Conservation (phyloP, 2,329 filamentous ascomycete genomes). For the Penicillium brevicompactum region DNA sequence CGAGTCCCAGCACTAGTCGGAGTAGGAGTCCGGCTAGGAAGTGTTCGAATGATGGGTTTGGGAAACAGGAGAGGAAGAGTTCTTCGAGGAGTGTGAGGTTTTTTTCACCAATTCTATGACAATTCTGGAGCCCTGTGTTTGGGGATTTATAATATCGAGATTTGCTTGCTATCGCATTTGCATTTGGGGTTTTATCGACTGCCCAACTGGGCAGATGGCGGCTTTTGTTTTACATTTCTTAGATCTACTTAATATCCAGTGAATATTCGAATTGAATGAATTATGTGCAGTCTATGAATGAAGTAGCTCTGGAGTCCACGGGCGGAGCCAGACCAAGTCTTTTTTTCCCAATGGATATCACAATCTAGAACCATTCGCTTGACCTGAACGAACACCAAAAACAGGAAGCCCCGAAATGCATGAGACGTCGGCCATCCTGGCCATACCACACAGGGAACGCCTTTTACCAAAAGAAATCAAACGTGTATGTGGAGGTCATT, state of each 20-base stretch:
- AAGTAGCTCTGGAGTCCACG: background rate
- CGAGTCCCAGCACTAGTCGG: background rate
- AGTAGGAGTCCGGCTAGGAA: background rate
- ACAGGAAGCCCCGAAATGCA: conserved; percentile 6
- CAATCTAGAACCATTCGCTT: conserved; percentile 4
- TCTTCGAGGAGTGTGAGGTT: background rate
- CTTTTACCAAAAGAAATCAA: conserved; percentile 10
- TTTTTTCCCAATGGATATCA: background rate
- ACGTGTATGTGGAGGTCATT: conserved; percentile 7
- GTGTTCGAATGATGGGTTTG: conserved; percentile 3
- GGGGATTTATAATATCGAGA: too few relatives aligned
- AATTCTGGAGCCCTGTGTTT: background rate
- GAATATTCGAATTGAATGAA: background rate
- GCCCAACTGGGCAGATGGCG: background rate
- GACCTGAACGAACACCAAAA: background rate
- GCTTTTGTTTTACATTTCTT: background rate
- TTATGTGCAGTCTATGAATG: background rate
- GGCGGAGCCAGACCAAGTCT: background rate
- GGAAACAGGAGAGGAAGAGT: background rate
- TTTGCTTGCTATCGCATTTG: background rate
- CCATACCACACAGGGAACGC: conserved; percentile 3
- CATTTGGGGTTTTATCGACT: background rate
- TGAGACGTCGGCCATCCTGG: conserved; percentile 3
- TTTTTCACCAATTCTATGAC: background rate
- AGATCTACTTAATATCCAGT: background rate